Base-by-base conservation (phyloP, 148 eudicot species). In the Silene uniflora region DNA sequence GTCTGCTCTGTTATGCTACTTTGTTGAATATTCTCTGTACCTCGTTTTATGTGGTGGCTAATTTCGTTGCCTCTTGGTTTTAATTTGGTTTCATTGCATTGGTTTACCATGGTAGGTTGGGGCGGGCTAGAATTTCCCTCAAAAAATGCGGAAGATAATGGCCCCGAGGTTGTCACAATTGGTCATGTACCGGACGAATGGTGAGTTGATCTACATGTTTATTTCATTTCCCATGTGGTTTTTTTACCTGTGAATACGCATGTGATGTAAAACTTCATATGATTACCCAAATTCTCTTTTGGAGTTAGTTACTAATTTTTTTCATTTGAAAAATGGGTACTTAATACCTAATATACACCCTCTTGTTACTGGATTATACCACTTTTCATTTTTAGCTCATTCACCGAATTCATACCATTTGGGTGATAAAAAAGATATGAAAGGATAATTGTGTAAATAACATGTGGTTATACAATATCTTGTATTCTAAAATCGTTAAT, bases 181-280 rank as follows among this genome's bases (percentile, higher is more conserved):
- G 98, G 98, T 71, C 88, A 90, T 73, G 83, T 92, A 24, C 88
- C 78, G 21, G 96, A 95, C 78, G 96, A 95, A 60, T 92, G 98
- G 98, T 95, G 78, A 89, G 96, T 91, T 54, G 2, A n/a, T 71
- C 32, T 74, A 35, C 56, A 27, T 52, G 11, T 47, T 18, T 18
- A 46, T 24, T 8, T 32, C 39, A 61, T 68, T 67, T 35, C 44
- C 11, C 22, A 27, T 60, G 47, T 42, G 0, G 4, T 13, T 63
- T 63, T 75, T 39, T 39, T 39, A 39, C 7, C 44, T 6, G 24
- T 56, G 61, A 10, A 54, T 64, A 0, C 62, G 52, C 11, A 14
- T 58, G 49, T 44, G 12, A 39, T 39, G 44, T 39, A 39, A 39
- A 39, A 39, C 8, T 39, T 39, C 44, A 39, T 39, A 39, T 39